These are phyloP conservation scores for Bipolaris zeicola DNA, from an alignment of 2,329 filamentous ascomycete genomes.

Conservation along the genomic window DNA sequence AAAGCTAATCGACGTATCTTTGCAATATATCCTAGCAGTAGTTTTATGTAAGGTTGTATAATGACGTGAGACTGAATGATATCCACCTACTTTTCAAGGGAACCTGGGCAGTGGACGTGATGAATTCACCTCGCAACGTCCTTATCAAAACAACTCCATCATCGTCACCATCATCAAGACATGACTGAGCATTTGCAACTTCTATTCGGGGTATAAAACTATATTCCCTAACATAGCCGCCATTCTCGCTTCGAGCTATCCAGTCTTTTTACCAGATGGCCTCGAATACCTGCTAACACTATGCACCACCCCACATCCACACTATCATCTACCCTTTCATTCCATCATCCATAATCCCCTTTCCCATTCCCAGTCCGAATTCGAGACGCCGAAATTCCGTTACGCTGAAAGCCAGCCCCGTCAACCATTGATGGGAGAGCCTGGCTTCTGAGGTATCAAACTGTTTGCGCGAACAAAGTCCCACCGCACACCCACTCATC, in stretches of 20 bases:
- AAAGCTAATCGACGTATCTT: not conserved
- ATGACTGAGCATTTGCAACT: not conserved
- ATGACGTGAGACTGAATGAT: too few relatives aligned
- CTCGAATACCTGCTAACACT: constrained; percentile 17
- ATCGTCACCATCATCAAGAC: not conserved
- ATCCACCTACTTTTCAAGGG: too few relatives aligned
- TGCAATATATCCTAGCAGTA: constrained; percentile 1
- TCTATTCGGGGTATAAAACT: constrained; percentile 1
- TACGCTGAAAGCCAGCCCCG: constrained; percentile 24
- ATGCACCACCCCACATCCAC: constrained; percentile 22
- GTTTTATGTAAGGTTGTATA: too few relatives aligned
- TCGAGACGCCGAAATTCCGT: constrained; percentile 22
- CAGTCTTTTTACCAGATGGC: constrained; percentile 22
- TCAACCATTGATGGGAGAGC: constrained; percentile 23
- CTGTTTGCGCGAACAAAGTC: constrained; percentile 28
- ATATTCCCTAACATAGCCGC: not conserved
- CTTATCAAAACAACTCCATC: not conserved
- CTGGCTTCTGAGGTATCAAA: constrained; percentile 35
- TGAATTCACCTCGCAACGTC: not conserved
- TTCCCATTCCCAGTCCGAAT: constrained; percentile 3
- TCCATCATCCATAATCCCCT: constrained; percentile 8
- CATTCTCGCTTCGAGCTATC: constrained; percentile 27
- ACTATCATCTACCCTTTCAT: constrained; percentile 15
- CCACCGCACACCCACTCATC: constrained; percentile 28
- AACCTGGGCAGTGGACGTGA: too few relatives aligned